phyloP scores from a whole-genome alignment of 2,329 filamentous ascomycete genomes.

The Coleophoma eucalyptorum region DNA sequence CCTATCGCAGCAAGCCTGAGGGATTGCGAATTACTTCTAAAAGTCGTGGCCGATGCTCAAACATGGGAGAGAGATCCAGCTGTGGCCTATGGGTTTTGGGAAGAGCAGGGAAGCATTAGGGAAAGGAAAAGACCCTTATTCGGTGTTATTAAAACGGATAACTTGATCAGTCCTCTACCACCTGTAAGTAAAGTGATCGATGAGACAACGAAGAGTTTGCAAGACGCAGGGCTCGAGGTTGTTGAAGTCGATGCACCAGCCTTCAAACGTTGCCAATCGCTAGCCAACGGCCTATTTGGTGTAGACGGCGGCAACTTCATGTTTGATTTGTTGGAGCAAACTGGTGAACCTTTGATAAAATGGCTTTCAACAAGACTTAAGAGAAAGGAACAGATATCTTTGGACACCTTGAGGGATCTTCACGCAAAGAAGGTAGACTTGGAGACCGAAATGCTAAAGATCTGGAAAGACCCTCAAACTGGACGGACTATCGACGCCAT shows the following conservation, averaged over 20 bases:
- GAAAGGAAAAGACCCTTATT: constrained; percentile 29
- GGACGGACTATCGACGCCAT: constrained; percentile 52
- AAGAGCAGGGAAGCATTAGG: constrained; percentile 20
- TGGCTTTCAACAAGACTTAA: constrained; percentile 52
- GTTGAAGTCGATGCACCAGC: constrained; percentile 52
- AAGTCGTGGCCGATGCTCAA: constrained; percentile 45
- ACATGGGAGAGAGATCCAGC: constrained; percentile 44
- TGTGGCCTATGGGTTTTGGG: constrained; percentile 38
- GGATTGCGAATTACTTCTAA: constrained; percentile 44
- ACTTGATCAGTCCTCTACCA: constrained; percentile 45
- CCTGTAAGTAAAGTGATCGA: constrained; percentile 42
- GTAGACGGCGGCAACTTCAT: constrained; percentile 52
- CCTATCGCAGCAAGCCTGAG: constrained; percentile 42
- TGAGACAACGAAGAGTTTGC: constrained; percentile 35
- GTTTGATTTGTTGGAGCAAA: constrained; percentile 52
- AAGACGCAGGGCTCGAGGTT: constrained; percentile 46
- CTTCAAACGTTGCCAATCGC: constrained; percentile 50
- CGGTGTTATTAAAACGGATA: constrained; percentile 46
- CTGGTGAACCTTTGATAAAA: constrained; percentile 52
- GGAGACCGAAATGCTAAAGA: constrained; percentile 49
- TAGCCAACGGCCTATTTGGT: constrained; percentile 54
- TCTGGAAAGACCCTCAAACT: constrained; percentile 47
- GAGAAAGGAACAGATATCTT: constrained; percentile 39
- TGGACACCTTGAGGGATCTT: constrained; percentile 45
- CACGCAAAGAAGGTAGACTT: constrained; percentile 48